Evolutionary conservation across 1,284 basidiomycete genomes (phyloP), one percentile per base, ranked within the genome.

Genomic region (Microbotryum scabiosae): DNA sequence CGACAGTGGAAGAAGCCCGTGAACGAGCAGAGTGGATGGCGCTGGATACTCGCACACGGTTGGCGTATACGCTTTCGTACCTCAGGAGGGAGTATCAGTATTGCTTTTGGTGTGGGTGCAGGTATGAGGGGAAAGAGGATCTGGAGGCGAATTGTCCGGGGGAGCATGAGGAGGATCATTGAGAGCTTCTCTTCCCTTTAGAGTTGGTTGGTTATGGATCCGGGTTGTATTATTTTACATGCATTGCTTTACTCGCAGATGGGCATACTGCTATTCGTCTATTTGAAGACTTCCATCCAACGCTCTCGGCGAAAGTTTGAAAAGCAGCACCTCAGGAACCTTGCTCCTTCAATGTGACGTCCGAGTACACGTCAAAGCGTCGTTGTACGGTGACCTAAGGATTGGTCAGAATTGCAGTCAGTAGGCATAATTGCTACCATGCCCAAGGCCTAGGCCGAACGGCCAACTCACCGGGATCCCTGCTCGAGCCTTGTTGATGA

Each of bases 321-420:
- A 6, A 55, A 8, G 20, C 30, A 30, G 30, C 30, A 30, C 30
- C 16, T 41, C 36, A 41, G 16, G 36, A 41, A 16, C 16, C 36
- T 41, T 18, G 36, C 36, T 55, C 44, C 25, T 26, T 10, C 30
- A 46, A 9, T 26, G 21, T 1, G 56, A 93, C 83, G 73, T 93
- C 86, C 5, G 81, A 78, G 73, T 96, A 97, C 56, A 94, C 88
- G 76, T 94, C 92, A 73, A 94, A 96, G 59, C 92, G 82, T 61
- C 91, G 78, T 75, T 97, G 93, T 25, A 78, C 82, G 1, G 88
- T 91, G 21, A 97, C 88, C 16, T 91, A 30, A 30, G 91, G 59
- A 94, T 88, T 25, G n/a, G 8, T 30, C 8, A 9, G 30, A 8
- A 30, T 9, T 30, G 30, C 6, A 9, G 30, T 30, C 30, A 30